These are phyloP conservation scores for Debaryomycetaceae sp. DNA, from an alignment of 1,139 yeast species.

Conservation along the genomic window DNA sequence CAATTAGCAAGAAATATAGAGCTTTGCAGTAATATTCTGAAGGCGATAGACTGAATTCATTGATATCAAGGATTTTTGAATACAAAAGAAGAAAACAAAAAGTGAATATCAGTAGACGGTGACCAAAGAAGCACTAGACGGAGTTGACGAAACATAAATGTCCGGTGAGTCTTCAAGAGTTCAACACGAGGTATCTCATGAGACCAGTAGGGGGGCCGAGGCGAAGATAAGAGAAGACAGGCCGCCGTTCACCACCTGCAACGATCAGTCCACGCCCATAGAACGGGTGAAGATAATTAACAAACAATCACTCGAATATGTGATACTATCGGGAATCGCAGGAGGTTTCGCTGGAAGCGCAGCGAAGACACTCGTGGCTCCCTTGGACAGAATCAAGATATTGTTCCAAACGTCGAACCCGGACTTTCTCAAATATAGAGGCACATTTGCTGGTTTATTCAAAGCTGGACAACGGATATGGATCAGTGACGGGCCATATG, in stretches of 20 bases:
- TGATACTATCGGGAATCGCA: slow-evolving; percentile 80
- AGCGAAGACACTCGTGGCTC: slow-evolving; percentile 93
- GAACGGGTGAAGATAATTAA: slow-evolving; percentile 23
- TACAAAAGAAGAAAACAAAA: no score
- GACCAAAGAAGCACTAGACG: no score
- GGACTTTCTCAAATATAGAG: slow-evolving; percentile 74
- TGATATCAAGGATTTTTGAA: no score
- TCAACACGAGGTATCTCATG: not conserved
- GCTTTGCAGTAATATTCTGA: no score
- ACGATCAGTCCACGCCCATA: slow-evolving; percentile 30
- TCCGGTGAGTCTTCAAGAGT: not conserved
- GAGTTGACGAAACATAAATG: not conserved
- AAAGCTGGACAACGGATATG: slow-evolving; percentile 70
- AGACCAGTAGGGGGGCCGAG: not conserved
- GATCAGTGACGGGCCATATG: slow-evolving; percentile 67
- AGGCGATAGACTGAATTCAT: no score
- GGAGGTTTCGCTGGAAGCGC: slow-evolving; percentile 97
- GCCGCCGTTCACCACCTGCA: slow-evolving; percentile 7
- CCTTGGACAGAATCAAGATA: slow-evolving; percentile 90
- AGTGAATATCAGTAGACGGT: no score
- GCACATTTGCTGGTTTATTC: slow-evolving; percentile 73
- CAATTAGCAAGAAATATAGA: no score
- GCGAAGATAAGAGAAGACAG: not conserved
- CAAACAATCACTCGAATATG: slow-evolving; percentile 74
- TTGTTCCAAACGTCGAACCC: slow-evolving; percentile 95